A percentile compares a stretch with the other conserved stretches of the same genome.
These are phyloP conservation scores for Heterobasidion parviporum DNA, from an alignment of 1,284 basidiomycete genomes.

Conservation along the genomic window DNA sequence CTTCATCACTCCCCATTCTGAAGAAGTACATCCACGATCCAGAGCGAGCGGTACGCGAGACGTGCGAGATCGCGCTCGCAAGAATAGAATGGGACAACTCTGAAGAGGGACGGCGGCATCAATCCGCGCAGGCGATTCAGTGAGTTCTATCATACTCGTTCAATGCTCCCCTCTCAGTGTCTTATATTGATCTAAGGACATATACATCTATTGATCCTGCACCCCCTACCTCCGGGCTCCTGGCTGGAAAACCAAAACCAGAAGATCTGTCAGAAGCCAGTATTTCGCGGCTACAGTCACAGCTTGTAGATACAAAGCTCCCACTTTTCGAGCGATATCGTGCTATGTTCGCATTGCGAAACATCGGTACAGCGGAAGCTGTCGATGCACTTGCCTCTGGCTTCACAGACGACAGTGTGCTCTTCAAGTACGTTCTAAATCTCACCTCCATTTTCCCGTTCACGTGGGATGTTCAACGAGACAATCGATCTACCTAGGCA, in stretches of 20 bases:
- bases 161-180: neutral
- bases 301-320: slow-evolving; percentile 61
- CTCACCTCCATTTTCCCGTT: neutral
- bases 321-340: slow-evolving; percentile 93
- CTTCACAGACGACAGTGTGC: slow-evolving; percentile 77
- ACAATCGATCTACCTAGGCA: slow-evolving; percentile 47
- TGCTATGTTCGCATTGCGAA: slow-evolving; percentile 96
- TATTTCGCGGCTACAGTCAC: slow-evolving; percentile 52
- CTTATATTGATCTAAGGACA: slow-evolving; percentile 24
- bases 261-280: slow-evolving; percentile 36
- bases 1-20: slow-evolving; percentile 64
- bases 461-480: neutral
- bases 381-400: slow-evolving; percentile 89
- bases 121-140: slow-evolving; percentile 26
- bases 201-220: slow-evolving; percentile 97
- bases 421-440: slow-evolving; percentile 74
- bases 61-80: slow-evolving; percentile 93
- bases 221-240: slow-evolving; percentile 62
- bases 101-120: slow-evolving; percentile 53
- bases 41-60: slow-evolving; percentile 85
- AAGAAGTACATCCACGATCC: slow-evolving; percentile 67
- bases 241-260: slow-evolving; percentile 43
- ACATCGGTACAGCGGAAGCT: slow-evolving; percentile 75
- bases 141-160: slow-evolving; percentile 10
- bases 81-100: slow-evolving; percentile 94